Base-by-base conservation (phyloP, 352 stramenopile species). In the Elongisporangium prolatum region DNA sequence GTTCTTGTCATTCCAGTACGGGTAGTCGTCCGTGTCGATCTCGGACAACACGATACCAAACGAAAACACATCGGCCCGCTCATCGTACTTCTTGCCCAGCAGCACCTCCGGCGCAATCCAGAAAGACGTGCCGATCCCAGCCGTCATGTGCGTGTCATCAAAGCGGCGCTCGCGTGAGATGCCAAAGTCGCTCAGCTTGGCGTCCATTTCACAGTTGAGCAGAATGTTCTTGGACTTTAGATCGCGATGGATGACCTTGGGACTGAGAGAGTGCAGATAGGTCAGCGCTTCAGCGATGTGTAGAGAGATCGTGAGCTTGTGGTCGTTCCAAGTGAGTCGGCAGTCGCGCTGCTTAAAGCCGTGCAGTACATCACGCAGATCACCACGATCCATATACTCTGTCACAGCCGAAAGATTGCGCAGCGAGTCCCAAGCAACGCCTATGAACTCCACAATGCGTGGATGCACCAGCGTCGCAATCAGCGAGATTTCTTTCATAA, bases 111-210 rank as follows among this genome's bases (percentile, higher is more conserved):
- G 70, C 22, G 67, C 64, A 25, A 73, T 75, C 67, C 70, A 78
- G 48, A 75, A 73, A 4, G 60, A 67, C 4, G 67, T 75, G 40
- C 70, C 70, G 52, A 75, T 71, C 10, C 53, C 56, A 16, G 71
- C 59, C 7, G 71, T 76, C 68, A 75, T 73, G 28, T 67, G 57
- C 16, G 57, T 64, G 20, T 75, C 69, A 16, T 71, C 65, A 16
- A 74, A 40, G 22, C 60, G 50, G 8, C 61, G 61, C 50, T 82
- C 70, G 0, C 75, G 67, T 0, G 71, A 75, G 38, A 81, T 75
- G 21, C 78, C 78, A 73, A 91, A 91, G 64, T 89, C 80, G 28
- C 69, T 88, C 37, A 90, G 61, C 49, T 90, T 90, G 8, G 75
- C 75, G 24, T 84, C 63, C 63, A 81, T 61, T 1, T 77, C 65